Conservation (phyloP, 1,139 yeast genomes). For the Taphrina wiesneri region DNA sequence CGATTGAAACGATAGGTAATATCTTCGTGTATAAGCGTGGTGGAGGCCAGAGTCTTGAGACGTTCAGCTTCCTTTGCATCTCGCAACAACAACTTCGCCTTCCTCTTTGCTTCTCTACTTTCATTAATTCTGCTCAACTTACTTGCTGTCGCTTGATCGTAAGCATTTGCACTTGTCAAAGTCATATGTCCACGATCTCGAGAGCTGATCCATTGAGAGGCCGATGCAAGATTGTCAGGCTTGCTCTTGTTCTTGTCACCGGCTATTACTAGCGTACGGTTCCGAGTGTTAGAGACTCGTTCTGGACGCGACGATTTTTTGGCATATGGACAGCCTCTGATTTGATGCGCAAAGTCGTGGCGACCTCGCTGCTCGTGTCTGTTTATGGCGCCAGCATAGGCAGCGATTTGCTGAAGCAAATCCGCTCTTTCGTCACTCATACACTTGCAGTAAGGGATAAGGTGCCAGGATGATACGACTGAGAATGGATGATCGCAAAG, state of each 20-base stretch:
- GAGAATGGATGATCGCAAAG: no score
- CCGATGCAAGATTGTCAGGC: neutral
- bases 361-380: neutral
- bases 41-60: slow-evolving; percentile 37
- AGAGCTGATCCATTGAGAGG: slow-evolving; percentile 2
- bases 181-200: slow-evolving; percentile 28
- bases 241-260: neutral
- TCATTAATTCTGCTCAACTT: slow-evolving; percentile 19
- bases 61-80: slow-evolving; percentile 35
- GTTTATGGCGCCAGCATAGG: slow-evolving; percentile 30
- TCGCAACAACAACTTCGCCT: slow-evolving; percentile 19
- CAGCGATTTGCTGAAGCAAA: slow-evolving; percentile 24
- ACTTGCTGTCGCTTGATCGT: slow-evolving; percentile 10
- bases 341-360: neutral
- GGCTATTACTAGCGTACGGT: slow-evolving; percentile 11
- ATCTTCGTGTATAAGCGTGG: slow-evolving; percentile 42
- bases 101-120: slow-evolving; percentile 16
- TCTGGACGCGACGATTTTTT: neutral
- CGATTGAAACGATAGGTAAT: slow-evolving; percentile 40
- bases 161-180: slow-evolving; percentile 12
- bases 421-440: neutral
- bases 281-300: neutral
- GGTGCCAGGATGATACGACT: no score
- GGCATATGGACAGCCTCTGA: neutral
- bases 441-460: no score